These are phyloP conservation scores for Triticum urartu DNA, from an alignment of 176 grass and related monocot species.

Conservation along the genomic window DNA sequence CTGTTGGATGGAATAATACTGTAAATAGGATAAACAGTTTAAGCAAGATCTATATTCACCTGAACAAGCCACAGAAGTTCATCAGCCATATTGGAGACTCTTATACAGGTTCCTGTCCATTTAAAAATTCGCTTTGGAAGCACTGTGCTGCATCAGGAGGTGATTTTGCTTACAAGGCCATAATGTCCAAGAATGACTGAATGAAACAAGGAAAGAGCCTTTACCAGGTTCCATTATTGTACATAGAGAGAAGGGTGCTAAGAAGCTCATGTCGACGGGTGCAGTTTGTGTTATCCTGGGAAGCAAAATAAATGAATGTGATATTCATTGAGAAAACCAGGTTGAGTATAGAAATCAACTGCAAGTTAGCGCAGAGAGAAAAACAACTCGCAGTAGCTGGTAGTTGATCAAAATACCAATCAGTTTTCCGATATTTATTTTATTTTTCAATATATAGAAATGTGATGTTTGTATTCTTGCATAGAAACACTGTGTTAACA, in stretches of 20 bases:
- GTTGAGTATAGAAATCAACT: not conserved
- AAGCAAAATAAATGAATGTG: conserved; percentile 22
- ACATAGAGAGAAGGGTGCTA: conserved; percentile 50
- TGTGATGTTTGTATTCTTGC: not conserved
- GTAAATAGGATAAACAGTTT: conserved; percentile 22
- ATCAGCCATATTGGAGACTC: conserved; percentile 59
- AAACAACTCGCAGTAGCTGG: not conserved
- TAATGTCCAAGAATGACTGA: conserved; percentile 32
- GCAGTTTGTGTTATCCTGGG: conserved; percentile 54
- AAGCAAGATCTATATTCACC: conserved; percentile 45
- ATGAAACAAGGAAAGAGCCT: conserved; percentile 32
- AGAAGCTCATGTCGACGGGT: conserved; percentile 65
- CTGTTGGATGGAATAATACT: conserved; percentile 28
- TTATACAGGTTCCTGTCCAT: conserved; percentile 68
- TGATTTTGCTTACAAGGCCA: conserved; percentile 28
- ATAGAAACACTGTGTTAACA: not conserved
- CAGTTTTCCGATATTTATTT: not conserved
- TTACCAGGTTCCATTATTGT: conserved; percentile 70
- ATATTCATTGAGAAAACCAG: conserved; percentile 33
- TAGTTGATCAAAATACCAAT: not conserved
- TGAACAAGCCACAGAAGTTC: conserved; percentile 80
- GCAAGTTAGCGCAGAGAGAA: not conserved
- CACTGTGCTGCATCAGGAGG: conserved; percentile 47
- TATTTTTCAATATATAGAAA: conserved; percentile 5
- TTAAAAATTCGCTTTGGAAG: conserved; percentile 57